These are phyloP conservation scores for Oryza coarctata DNA, from an alignment of 176 grass and related monocot genomes.

Conservation along the genomic window DNA sequence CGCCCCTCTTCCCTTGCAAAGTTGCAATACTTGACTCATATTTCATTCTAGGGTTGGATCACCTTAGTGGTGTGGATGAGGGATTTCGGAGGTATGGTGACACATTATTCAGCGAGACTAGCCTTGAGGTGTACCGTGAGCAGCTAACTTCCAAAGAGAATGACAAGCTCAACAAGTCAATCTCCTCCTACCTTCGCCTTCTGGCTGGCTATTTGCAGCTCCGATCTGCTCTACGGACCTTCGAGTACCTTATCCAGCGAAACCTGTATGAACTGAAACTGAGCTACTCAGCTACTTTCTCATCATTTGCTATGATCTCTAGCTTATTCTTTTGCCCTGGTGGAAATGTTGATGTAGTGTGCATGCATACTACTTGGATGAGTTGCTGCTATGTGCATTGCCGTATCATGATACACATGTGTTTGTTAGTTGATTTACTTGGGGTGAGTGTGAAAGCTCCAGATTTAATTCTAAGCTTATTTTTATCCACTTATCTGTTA, in stretches of 20 bases:
- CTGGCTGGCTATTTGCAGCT: slow-evolving; percentile 74
- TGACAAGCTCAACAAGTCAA: slow-evolving; percentile 77
- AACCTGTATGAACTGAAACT: slow-evolving; percentile 64
- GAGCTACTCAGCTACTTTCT: slow-evolving; percentile 20
- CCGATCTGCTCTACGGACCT: slow-evolving; percentile 65
- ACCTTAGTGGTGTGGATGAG: slow-evolving; percentile 50
- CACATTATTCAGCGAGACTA: slow-evolving; percentile 79
- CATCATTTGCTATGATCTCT: background rate
- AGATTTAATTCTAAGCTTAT: slow-evolving; percentile 1
- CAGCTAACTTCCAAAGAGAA: slow-evolving; percentile 71
- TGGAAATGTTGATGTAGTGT: slow-evolving; percentile 63
- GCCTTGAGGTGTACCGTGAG: slow-evolving; percentile 76
- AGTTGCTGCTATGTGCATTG: slow-evolving; percentile 68
- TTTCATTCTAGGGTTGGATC: slow-evolving; percentile 69
- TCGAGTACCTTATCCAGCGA: slow-evolving; percentile 89
- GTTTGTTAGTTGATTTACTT: slow-evolving; percentile 84
- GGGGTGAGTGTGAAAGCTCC: slow-evolving; percentile 44
- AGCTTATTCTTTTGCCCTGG: slow-evolving; percentile 32
- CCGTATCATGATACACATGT: slow-evolving; percentile 84
- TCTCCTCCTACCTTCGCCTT: slow-evolving; percentile 72
- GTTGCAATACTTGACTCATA: background rate
- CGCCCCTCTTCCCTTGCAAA: background rate
- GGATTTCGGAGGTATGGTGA: slow-evolving; percentile 59
- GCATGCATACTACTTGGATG: slow-evolving; percentile 88
- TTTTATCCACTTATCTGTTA: background rate